Evolutionary conservation across 2,329 filamentous ascomycete species (phyloP).

Genomic region (Didymella sp.): DNA sequence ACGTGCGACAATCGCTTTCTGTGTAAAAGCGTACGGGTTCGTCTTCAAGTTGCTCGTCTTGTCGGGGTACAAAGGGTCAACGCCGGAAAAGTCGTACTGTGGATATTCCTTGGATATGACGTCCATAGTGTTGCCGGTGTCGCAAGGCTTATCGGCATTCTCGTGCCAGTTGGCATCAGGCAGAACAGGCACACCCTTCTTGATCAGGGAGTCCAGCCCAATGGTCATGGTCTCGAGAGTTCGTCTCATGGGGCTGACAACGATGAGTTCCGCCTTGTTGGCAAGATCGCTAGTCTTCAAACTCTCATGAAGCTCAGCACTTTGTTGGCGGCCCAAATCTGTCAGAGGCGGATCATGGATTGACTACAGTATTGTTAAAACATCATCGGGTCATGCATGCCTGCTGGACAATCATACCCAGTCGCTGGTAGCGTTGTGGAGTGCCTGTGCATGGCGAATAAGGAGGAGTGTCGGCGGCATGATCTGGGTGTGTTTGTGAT

Average conservation of each 20-base stretch:
- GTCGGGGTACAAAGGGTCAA: constrained; percentile 68
- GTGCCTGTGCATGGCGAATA: constrained; percentile 55
- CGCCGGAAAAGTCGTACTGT: constrained; percentile 60
- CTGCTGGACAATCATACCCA: constrained; percentile 28
- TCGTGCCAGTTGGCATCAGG: constrained; percentile 70
- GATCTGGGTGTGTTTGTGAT: constrained; percentile 1
- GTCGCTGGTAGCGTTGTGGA: constrained; percentile 54
- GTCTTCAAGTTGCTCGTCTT: constrained; percentile 58
- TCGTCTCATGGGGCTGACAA: constrained; percentile 70
- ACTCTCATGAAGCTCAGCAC: constrained; percentile 48
- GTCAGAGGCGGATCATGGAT: constrained; percentile 54
- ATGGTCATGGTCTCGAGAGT: constrained; percentile 69
- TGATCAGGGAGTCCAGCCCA: constrained; percentile 65
- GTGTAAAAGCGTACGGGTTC: constrained; percentile 62
- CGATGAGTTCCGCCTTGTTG: constrained; percentile 60
- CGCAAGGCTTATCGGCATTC: constrained; percentile 62
- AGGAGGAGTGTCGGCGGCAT: constrained; percentile 57
- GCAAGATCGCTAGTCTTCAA: constrained; percentile 49
- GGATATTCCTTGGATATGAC: constrained; percentile 61
- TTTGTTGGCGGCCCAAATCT: constrained; percentile 52
- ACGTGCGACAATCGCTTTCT: constrained; percentile 61
- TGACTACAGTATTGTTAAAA: constrained; percentile 19
- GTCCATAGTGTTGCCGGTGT: constrained; percentile 62
- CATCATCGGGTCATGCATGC: neutral
- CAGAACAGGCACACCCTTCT: constrained; percentile 57